Base-by-base conservation (phyloP, 176 grass and related monocot genomes). In the Rhynchospora breviuscula region DNA sequence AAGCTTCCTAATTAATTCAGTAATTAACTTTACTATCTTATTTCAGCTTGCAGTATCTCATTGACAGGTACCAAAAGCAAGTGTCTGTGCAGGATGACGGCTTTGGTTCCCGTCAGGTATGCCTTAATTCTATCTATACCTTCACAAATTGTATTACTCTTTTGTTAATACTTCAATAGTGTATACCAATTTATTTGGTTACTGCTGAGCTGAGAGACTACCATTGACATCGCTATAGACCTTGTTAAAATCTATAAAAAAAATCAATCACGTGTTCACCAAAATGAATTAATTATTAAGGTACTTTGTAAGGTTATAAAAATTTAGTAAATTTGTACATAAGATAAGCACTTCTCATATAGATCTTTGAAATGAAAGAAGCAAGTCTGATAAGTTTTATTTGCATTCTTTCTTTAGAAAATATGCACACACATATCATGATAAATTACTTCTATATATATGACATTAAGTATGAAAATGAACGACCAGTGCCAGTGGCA, bases 41-140 rank as follows among this genome's bases (percentile, higher is more conserved):
- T 54, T 76, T 54, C 46, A 76, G 72, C 15, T 23, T 76, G 72
- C 48, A 5, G 2, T 52, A 53, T 22, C 72, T 76, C 12, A 54
- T 76, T 14, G 48, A 76, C 72, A 76, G 53, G 72, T 76, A 76
- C 21, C 48, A 54, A 46, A 54, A 76, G 48, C 72, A 76, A 0
- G 48, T 53, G 19, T 54, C 48, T 7, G 72, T 76, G 72, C 48
- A 54, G 48, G 72, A 19, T 31, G 72, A 76, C 53, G 22, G 53
- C 14, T 76, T 76, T 4, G 6, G 72, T 8, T 47, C 72, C 26
- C 72, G 72, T 22, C 48, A 76, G 52, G 72, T 76, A 76, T 7
- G 12, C 35, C 1, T 22, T 29, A 29, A 14, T 5, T 29, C 54
- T 19, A 26, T 53, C 47, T 76, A 2, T 54, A 26, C 47, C 52